These are phyloP conservation scores for Misopates orontium DNA, from an alignment of 257 asterid species.

Conservation along the genomic window DNA sequence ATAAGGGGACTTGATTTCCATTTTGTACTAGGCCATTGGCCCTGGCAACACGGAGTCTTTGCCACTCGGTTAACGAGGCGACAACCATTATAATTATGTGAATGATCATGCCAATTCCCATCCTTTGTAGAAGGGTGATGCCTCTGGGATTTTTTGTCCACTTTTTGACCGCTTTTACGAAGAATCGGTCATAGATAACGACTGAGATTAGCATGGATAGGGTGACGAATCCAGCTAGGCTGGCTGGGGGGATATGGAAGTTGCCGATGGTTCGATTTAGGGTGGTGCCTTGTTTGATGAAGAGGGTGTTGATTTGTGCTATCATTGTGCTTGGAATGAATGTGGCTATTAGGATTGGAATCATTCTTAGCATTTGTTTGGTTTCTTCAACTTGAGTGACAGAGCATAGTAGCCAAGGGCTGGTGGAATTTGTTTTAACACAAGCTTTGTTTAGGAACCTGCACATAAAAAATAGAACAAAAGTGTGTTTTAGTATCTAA, in stretches of 20 bases:
- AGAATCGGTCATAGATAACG: slow-evolving; percentile 63
- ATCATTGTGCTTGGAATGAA: slow-evolving; percentile 74
- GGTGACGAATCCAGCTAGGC: slow-evolving; percentile 70
- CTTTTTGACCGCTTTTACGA: slow-evolving; percentile 39
- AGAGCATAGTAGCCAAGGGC: slow-evolving; percentile 74
- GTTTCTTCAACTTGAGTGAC: slow-evolving; percentile 89
- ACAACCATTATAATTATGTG: slow-evolving; percentile 67
- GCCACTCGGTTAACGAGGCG: slow-evolving; percentile 56
- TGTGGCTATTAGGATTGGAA: slow-evolving; percentile 64
- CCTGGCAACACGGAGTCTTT: slow-evolving; percentile 57
- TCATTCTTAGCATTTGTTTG: slow-evolving; percentile 77
- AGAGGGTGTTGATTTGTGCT: slow-evolving; percentile 70
- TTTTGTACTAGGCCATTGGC: slow-evolving; percentile 42
- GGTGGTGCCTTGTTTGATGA: slow-evolving; percentile 79
- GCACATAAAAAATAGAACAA: slow-evolving; percentile 13
- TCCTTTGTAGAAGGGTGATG: slow-evolving; percentile 67
- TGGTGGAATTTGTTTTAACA: slow-evolving; percentile 46
- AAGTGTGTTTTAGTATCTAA: background rate
- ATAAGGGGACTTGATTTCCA: slow-evolving; percentile 52
- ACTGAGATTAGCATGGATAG: slow-evolving; percentile 67
- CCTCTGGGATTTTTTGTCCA: slow-evolving; percentile 85
- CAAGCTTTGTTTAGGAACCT: slow-evolving; percentile 82
- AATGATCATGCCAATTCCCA: slow-evolving; percentile 77
- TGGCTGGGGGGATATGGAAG: slow-evolving; percentile 80
- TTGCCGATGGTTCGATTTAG: slow-evolving; percentile 48